These are phyloP conservation scores for Mycena capillaripes DNA, from an alignment of 768 basidiomycete species.

Conservation along the genomic window DNA sequence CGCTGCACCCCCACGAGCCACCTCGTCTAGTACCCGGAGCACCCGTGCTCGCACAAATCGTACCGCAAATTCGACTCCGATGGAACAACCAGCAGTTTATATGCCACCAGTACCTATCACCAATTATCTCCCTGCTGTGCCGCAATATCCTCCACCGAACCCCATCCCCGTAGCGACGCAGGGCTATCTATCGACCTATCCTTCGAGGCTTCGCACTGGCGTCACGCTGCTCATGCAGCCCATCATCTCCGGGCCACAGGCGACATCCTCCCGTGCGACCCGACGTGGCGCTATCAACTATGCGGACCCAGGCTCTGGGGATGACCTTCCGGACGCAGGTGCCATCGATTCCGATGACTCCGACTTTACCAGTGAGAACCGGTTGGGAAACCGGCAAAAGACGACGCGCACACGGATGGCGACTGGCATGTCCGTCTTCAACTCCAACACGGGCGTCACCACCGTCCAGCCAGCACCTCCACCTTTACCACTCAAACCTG, in stretches of 20 bases:
- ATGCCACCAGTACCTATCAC: slow-evolving; percentile 36
- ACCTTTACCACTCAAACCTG: slow-evolving; percentile 51
- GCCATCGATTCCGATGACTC: slow-evolving; percentile 89
- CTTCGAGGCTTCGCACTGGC: slow-evolving; percentile 92
- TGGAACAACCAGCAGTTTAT: slow-evolving; percentile 53
- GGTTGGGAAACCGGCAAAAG: slow-evolving; percentile 64
- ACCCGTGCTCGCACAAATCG: slow-evolving; percentile 28
- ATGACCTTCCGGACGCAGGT: slow-evolving; percentile 86
- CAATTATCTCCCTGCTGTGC: slow-evolving; percentile 50
- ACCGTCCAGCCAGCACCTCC: slow-evolving; percentile 51
- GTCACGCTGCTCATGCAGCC: slow-evolving; percentile 94
- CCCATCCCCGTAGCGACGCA: slow-evolving; percentile 76
- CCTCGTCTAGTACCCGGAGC: slow-evolving; percentile 26
- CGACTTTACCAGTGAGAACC: slow-evolving; percentile 65
- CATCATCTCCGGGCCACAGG: slow-evolving; percentile 75
- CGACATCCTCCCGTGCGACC: slow-evolving; percentile 62
- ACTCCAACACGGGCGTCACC: slow-evolving; percentile 60
- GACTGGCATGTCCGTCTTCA: slow-evolving; percentile 69
- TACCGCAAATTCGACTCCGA: slow-evolving; percentile 46
- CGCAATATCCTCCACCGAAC: slow-evolving; percentile 66
- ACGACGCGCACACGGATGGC: slow-evolving; percentile 56
- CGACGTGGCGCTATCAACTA: slow-evolving; percentile 87
- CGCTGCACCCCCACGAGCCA: slow-evolving; percentile 49
- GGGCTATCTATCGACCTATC: slow-evolving; percentile 85
- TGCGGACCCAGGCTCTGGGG: slow-evolving; percentile 87